Conservation (phyloP, 805 yeast species). For the Schizosaccharomyces octosporus region DNA sequence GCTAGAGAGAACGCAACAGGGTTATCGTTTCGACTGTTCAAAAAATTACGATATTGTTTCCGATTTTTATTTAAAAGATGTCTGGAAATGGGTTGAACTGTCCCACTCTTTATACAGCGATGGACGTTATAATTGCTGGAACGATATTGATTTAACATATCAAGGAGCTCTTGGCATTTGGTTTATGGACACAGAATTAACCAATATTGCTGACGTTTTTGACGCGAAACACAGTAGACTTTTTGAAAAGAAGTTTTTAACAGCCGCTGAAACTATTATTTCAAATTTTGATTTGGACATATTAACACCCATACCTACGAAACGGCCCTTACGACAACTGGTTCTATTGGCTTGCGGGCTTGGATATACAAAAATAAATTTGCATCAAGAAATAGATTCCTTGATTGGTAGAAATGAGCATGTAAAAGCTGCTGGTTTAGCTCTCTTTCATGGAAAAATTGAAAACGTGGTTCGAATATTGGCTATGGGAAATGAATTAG, state of each 20-base stretch:
- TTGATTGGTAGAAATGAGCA: conserved; percentile 34
- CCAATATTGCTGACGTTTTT: neutral
- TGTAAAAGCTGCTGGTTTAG: conserved; percentile 95
- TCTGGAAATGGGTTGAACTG: conserved; percentile 79
- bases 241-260: neutral
- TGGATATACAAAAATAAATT: conserved; percentile 53
- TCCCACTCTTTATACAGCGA: conserved; percentile 19
- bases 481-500: conserved; percentile 40
- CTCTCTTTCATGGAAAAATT: conserved; percentile 79
- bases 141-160: conserved; percentile 44
- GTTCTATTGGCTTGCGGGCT: conserved; percentile 29
- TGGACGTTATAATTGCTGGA: conserved; percentile 14
- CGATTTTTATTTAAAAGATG: conserved; percentile 29
- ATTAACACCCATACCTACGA: neutral
- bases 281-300: neutral
- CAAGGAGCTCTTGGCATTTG: conserved; percentile 79
- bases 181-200: conserved; percentile 14
- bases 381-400: conserved; percentile 36
- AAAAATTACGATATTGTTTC: neutral
- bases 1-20: neutral
- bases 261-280: neutral
- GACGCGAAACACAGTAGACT: neutral
- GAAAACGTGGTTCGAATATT: conserved; percentile 57
- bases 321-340: neutral
- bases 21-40: neutral